These are phyloP conservation scores for Zymoseptoria crescenta DNA, from an alignment of 2,329 filamentous ascomycete species.

Conservation along the genomic window DNA sequence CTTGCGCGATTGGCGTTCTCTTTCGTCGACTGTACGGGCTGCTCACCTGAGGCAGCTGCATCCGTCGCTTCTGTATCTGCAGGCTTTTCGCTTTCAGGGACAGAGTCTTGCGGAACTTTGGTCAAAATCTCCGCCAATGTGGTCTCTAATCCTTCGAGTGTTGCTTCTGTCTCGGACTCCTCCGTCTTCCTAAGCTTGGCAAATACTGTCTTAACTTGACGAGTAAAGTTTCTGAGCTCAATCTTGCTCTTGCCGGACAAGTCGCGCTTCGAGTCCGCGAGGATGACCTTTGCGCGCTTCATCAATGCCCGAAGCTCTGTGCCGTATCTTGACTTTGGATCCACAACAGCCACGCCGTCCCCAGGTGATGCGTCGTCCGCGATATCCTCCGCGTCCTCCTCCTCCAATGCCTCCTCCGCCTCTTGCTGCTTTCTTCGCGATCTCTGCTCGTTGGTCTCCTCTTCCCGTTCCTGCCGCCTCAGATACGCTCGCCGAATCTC, in stretches of 20 bases:
- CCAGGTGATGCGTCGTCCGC: slow-evolving; percentile 1
- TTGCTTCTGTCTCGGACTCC: slow-evolving; percentile 16
- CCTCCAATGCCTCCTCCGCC: slow-evolving; percentile 17
- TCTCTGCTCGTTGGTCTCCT: slow-evolving; percentile 6
- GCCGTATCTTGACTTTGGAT: slow-evolving; percentile 9
- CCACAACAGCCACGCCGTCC: slow-evolving; percentile 4
- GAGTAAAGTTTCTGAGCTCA: slow-evolving; percentile 64
- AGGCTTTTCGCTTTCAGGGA: slow-evolving; percentile 11
- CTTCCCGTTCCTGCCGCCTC: slow-evolving; percentile 17
- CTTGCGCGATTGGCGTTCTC: slow-evolving; percentile 40
- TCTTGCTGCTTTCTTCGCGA: slow-evolving; percentile 14
- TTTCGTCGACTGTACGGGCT: slow-evolving; percentile 29
- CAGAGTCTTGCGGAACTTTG: slow-evolving; percentile 37
- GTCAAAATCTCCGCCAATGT: slow-evolving; percentile 31
- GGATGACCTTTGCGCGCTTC: slow-evolving; percentile 52
- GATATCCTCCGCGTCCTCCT: slow-evolving; percentile 14
- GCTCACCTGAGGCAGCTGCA: slow-evolving; percentile 19
- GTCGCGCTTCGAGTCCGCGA: slow-evolving; percentile 41
- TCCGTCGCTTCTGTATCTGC: slow-evolving; percentile 17
- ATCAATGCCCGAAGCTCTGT: slow-evolving; percentile 49
- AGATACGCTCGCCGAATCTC: slow-evolving; percentile 11
- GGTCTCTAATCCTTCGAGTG: slow-evolving; percentile 29
- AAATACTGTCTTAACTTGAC: slow-evolving; percentile 56
- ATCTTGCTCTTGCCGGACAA: slow-evolving; percentile 67
- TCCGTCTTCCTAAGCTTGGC: slow-evolving; percentile 39